Conservation (phyloP, 805 yeast species). For the Candida arabinofermentans region DNA sequence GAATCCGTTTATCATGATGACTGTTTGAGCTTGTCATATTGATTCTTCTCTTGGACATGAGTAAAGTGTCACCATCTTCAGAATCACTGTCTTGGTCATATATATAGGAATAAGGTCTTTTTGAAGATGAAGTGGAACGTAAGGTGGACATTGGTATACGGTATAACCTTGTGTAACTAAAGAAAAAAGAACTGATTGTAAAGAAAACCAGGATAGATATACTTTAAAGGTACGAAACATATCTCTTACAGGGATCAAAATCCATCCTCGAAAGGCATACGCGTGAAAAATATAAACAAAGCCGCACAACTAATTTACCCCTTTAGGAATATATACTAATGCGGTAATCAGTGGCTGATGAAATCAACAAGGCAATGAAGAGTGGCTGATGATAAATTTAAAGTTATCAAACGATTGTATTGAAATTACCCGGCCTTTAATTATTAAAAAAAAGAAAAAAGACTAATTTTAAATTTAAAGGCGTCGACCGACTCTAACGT, state of each 20-base stretch:
- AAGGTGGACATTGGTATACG: neutral
- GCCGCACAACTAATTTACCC: too few relatives aligned
- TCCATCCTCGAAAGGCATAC: too few relatives aligned
- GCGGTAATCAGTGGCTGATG: too few relatives aligned
- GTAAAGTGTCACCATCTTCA: slow-evolving; percentile 2
- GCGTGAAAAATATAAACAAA: too few relatives aligned
- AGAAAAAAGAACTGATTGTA: neutral
- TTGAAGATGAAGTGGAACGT: neutral
- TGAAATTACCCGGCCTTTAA: neutral
- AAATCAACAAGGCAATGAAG: too few relatives aligned
- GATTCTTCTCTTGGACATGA: neutral
- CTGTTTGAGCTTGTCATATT: too few relatives aligned
- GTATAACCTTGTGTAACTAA: neutral
- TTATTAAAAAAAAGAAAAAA: neutral
- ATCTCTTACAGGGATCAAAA: too few relatives aligned
- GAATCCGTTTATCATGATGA: neutral
- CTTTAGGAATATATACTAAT: too few relatives aligned
- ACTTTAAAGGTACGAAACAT: too few relatives aligned
- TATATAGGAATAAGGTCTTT: slow-evolving; percentile 4
- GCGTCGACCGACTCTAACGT: neutral
- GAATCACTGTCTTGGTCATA: slow-evolving; percentile 5
- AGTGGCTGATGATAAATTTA: too few relatives aligned
- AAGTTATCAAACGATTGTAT: too few relatives aligned
- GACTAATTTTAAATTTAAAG: too few relatives aligned
- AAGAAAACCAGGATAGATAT: neutral